Base-by-base conservation (phyloP, 2,329 filamentous ascomycete genomes). In the Cladosporium sp. region DNA sequence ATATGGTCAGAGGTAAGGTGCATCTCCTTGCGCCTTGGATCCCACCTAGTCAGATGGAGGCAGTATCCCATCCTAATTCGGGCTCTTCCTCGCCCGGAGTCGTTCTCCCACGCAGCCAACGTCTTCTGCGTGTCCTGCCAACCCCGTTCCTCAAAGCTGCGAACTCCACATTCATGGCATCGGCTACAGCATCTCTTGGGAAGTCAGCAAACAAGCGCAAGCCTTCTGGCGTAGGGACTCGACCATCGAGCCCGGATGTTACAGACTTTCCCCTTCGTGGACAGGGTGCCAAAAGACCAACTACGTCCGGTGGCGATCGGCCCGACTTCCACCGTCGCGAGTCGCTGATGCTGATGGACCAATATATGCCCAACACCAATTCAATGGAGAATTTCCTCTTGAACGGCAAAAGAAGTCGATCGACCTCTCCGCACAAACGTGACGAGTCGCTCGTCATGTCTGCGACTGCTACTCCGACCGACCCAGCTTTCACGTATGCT, bases 1-100 rank as follows among this genome's bases (percentile, higher is more conserved):
- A 97, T 73, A 92, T 97, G 74, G 96, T 99, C 67, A 90, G 93
- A 6, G 95, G 95, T 23, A 90, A 92, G 62, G 95, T 99, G 64
- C 95, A 99, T 77, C 86, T 99, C 2, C 85, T 99, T 10, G 94
- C 95, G 0, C 95, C 95, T 0, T 97, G 93, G 95, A 98, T 99
- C 56, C 95, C 95, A 1, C 95, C 95, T 0, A 98, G 92, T 5
- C 93, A 97, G 76, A 90, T 97, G 83, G 93, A 89, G 62, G 88
- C 90, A 21, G 89, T 93, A 69, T 72, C 73, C 71, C 46, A 61
- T 28, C 59, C 81, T 76, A 71, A 81, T 74, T 39, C 54, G 10
- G 67, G 71, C 18, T 71, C 74, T 3, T 79, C 90, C 3, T 90
- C 91, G 0, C 93, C 93, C 0, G 89, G 89, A 0, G 93, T 92